Conservation (phyloP, 2,329 filamentous ascomycete species). For the Talaromyces piceae region DNA sequence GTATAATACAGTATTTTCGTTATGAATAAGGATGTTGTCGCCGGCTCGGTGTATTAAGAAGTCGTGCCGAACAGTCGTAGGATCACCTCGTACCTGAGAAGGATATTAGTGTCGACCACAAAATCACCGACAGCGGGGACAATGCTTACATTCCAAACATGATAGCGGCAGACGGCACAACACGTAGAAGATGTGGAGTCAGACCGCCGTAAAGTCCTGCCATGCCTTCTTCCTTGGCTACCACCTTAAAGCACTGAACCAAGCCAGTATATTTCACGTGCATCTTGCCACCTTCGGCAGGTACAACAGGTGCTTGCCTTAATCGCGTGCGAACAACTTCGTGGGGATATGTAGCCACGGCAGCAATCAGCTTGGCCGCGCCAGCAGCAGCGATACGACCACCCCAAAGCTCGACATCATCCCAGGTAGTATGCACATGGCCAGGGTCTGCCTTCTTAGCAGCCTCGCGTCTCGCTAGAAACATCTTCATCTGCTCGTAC, state of each 20-base stretch:
- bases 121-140: conserved; percentile 20
- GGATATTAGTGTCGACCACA: conserved; percentile 18
- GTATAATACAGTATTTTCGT: neutral
- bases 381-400: conserved; percentile 72
- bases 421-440: conserved; percentile 60
- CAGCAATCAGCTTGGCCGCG: conserved; percentile 72
- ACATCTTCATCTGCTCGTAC: conserved; percentile 84
- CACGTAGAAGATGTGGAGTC: conserved; percentile 83
- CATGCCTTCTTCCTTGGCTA: conserved; percentile 84
- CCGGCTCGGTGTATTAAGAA: conserved; percentile 15
- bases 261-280: conserved; percentile 81
- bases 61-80: conserved; percentile 28
- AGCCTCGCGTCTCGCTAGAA: conserved; percentile 58
- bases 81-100: conserved; percentile 28
- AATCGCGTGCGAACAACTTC: conserved; percentile 82
- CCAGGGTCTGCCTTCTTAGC: conserved; percentile 49
- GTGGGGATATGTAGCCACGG: conserved; percentile 82
- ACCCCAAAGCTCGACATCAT: conserved; percentile 67
- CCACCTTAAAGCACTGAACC: conserved; percentile 76
- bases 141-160: conserved; percentile 82
- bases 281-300: conserved; percentile 56
- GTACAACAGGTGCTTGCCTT: conserved; percentile 76
- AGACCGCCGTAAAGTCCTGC: conserved; percentile 81
- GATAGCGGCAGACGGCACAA: conserved; percentile 86
- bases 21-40: neutral